These are phyloP conservation scores for Lyophyllum decastes DNA, from an alignment of 768 basidiomycete genomes.

Conservation along the genomic window DNA sequence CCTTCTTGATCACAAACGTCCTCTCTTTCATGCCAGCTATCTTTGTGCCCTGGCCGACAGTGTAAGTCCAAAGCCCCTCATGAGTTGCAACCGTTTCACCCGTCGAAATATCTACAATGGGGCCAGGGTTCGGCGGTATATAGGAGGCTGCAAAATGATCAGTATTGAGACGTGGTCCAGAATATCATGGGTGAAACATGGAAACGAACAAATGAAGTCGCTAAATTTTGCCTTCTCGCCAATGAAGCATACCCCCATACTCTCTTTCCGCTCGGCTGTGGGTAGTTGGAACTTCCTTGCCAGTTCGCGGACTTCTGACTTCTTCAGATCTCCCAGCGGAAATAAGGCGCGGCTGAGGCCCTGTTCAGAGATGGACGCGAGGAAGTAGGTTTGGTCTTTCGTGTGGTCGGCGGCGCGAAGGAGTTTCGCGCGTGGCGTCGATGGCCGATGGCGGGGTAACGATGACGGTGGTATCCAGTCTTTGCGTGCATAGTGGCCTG, in stretches of 20 bases:
- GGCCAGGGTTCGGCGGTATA: slow-evolving; percentile 66
- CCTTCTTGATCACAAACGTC: slow-evolving; percentile 78
- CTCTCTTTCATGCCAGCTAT: slow-evolving; percentile 59
- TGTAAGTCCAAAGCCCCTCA: slow-evolving; percentile 80
- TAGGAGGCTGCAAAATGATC: slow-evolving; percentile 66
- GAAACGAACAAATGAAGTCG: slow-evolving; percentile 65
- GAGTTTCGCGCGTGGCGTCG: slow-evolving; percentile 46
- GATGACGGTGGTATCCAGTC: slow-evolving; percentile 36
- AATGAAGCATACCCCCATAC: slow-evolving; percentile 95
- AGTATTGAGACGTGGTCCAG: too few relatives aligned
- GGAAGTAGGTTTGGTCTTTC: slow-evolving; percentile 94
- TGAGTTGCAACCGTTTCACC: slow-evolving; percentile 63
- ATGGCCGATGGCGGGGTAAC: not conserved
- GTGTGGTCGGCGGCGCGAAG: slow-evolving; percentile 52
- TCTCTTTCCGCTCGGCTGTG: slow-evolving; percentile 78
- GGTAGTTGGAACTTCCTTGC: slow-evolving; percentile 64
- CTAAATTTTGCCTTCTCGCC: slow-evolving; percentile 76
- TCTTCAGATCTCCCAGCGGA: slow-evolving; percentile 69
- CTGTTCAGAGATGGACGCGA: slow-evolving; percentile 72
- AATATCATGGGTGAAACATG: too few relatives aligned
- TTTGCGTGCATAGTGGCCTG: slow-evolving; percentile 88
- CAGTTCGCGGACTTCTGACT: slow-evolving; percentile 71
- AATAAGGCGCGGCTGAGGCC: slow-evolving; percentile 74
- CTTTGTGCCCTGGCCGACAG: slow-evolving; percentile 80
- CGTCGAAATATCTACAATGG: slow-evolving; percentile 58